Evolutionary conservation across 2,329 filamentous ascomycete genomes (phyloP), one percentile per base, ranked within the genome.

Genomic region (Colletotrichum salicis): DNA sequence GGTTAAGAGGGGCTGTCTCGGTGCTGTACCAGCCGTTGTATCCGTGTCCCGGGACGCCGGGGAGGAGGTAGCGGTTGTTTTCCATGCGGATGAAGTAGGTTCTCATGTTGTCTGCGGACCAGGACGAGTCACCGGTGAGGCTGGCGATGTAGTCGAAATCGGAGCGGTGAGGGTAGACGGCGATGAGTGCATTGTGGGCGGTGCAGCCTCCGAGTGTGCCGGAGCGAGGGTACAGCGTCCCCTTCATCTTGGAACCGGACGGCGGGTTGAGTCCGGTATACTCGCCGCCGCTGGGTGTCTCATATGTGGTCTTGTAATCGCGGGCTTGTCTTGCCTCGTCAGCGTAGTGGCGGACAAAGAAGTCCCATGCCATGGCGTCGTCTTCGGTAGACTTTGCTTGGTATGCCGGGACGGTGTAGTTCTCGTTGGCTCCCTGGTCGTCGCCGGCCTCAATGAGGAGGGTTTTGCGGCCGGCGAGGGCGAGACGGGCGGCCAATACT

Each of bases 361-460:
- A 92, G 78, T 90, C 87, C 90, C 90, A 92, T 57, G 84, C 81
- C 74, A 90, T 84, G 22, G 84, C 83, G 29, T 83, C 82, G 71
- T 91, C 87, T 75, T 91, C 87, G 12, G 87, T 89, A 2, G 86
- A 84, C 24, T 84, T 82, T 59, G 85, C 84, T 27, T 86, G 85
- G 75, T 88, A 85, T 2, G 87, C 85, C 7, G 90, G 89, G 5
- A 90, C 84, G 11, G 86, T 84, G 73, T 88, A 86, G 76, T 88
- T 85, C 71, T 82, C 78, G 45, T 79, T 79, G 59, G 57, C 81
- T 22, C 84, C 86, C 72, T 89, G 85, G 75, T 91, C 89, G 71
- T 89, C 87, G 62, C 88, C 88, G 29, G 88, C 88, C 75, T 91
- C 89, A 37, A 91, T 84, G 3, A 92, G 84, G n/a, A 91, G 85